Evolutionary conservation across 495 filamentous ascomycete genomes (phyloP), one percentile per base, ranked within the genome.

Genomic region (Penicillium coffeae): DNA sequence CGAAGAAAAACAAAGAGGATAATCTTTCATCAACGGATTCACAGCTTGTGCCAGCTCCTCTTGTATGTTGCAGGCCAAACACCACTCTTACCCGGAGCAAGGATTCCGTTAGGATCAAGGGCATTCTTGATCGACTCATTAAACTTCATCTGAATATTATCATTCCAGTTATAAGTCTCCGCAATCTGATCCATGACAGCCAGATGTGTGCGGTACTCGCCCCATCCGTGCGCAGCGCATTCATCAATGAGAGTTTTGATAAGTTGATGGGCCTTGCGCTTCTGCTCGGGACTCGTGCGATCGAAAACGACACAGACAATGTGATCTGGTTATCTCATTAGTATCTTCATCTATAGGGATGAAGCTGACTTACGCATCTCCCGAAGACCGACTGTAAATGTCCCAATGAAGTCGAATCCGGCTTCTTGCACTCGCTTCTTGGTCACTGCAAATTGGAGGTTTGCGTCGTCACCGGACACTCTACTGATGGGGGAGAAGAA

Each of bases 151-250:
- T 76, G 48, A 3, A 74, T 73, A 18, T 70, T 65, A 42, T 78
- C 66, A 49, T 77, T 77, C 64, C 67, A 83, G 36, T 60, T 71
- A 55, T 83, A 85, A n/a, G 77, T 81, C 10, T 60, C 68, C 0
- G 76, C 74, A 9, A 85, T 71, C 60, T 81, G 78, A 54, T 84
- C 57, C 74, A 70, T 75, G 59, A 81, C 64, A 21, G 72, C 64
- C 8, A 85, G 47, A 59, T 83, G 79, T 1, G 80, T 79, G 5
- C 79, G 63, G 48, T 82, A 82, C 51, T 83, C 79, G 15, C 80
- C 78, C 48, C 72, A 82, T 1, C 78, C 81, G 14, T 71, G 59
- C 8, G 51, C 61, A 7, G 78, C 78, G 8, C 69, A 68, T 10
- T 72, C 72, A 9, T 71, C 56, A 49, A 76, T 75, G 52, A 72